A percentile compares a stretch with the other conserved stretches of the same genome.
phyloP scores from a whole-genome alignment of 352 stramenopile genomes.

The Pythium dissimile region DNA sequence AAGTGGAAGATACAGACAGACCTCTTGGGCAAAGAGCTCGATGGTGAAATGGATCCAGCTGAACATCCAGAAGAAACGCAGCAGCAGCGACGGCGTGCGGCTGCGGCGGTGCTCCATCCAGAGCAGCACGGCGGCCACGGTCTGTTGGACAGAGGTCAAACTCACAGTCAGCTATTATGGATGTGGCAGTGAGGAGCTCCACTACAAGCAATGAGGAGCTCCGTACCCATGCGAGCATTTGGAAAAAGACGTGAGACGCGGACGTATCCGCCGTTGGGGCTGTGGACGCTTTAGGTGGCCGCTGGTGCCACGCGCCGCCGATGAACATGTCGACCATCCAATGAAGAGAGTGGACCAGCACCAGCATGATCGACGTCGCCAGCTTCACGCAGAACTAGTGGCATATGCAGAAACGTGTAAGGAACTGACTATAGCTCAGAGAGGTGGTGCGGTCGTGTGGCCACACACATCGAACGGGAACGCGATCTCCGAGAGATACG shows the following conservation, averaged over 20 bases:
- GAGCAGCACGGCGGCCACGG: constrained; percentile 25
- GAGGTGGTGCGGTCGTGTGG: not conserved
- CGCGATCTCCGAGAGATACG: constrained; percentile 73
- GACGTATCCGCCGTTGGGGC: too few relatives aligned
- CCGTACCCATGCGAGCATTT: constrained; percentile 60
- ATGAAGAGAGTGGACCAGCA: constrained; percentile 41
- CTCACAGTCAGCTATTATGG: not conserved
- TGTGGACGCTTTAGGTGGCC: too few relatives aligned
- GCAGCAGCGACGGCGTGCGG: constrained; percentile 43
- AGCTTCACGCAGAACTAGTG: constrained; percentile 63
- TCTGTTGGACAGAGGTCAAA: not conserved
- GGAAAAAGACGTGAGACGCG: constrained; percentile 34
- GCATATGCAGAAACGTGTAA: not conserved
- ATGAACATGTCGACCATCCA: constrained; percentile 44
- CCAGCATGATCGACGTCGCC: constrained; percentile 39
- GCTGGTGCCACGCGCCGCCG: constrained; percentile 36
- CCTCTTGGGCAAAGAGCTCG: constrained; percentile 39
- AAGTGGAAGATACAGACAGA: not conserved
- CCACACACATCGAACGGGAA: constrained; percentile 75
- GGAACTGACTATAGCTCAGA: not conserved
- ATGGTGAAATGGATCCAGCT: constrained; percentile 52
- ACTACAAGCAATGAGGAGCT: not conserved
- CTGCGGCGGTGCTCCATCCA: constrained; percentile 79
- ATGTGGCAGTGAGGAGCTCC: not conserved
- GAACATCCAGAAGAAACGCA: constrained; percentile 60